These are phyloP conservation scores for Pyrenochaeta sp. DNA, from an alignment of 2,329 filamentous ascomycete genomes.

Conservation along the genomic window DNA sequence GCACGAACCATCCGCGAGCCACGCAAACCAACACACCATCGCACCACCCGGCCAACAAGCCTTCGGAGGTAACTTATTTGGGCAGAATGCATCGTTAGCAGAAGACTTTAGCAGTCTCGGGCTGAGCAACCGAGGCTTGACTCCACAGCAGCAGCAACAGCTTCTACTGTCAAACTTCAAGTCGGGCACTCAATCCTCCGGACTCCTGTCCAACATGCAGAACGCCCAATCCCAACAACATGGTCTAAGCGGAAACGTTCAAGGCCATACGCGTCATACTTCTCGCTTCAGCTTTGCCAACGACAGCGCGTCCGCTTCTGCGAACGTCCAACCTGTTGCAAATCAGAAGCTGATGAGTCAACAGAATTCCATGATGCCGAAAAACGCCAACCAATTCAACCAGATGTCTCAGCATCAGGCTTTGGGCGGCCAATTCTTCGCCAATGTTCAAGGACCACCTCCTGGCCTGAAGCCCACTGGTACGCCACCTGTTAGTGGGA, in stretches of 20 bases:
- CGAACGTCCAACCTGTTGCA: conserved; percentile 77
- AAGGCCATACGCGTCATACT: conserved; percentile 79
- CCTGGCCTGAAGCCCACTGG: conserved; percentile 95
- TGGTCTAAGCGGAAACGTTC: conserved; percentile 65
- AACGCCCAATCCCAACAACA: conserved; percentile 59
- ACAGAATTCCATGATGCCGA: conserved; percentile 84
- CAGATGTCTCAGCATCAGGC: conserved; percentile 62
- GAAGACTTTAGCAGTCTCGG: conserved; percentile 51
- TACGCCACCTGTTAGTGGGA: conserved; percentile 83
- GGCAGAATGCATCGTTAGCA: conserved; percentile 41
- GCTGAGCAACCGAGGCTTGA: conserved; percentile 75
- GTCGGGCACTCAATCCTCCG: conserved; percentile 61
- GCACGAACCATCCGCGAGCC: conserved; percentile 64
- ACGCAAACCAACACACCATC: conserved; percentile 71
- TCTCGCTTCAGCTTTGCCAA: conserved; percentile 90
- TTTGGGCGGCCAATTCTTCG: conserved; percentile 76
- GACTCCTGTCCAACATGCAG: conserved; percentile 57
- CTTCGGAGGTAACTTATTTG: conserved; percentile 50
- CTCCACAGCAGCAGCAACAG: conserved; percentile 77
- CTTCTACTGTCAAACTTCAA: conserved; percentile 71
- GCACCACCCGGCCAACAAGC: conserved; percentile 80
- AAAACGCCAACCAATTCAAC: conserved; percentile 58
- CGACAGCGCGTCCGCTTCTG: conserved; percentile 68
- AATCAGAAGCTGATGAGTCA: conserved; percentile 84
- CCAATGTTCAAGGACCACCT: conserved; percentile 87